phyloP scores from a whole-genome alignment of 108 stramenopile species.

The Pseudonitzschia multistriata region DNA sequence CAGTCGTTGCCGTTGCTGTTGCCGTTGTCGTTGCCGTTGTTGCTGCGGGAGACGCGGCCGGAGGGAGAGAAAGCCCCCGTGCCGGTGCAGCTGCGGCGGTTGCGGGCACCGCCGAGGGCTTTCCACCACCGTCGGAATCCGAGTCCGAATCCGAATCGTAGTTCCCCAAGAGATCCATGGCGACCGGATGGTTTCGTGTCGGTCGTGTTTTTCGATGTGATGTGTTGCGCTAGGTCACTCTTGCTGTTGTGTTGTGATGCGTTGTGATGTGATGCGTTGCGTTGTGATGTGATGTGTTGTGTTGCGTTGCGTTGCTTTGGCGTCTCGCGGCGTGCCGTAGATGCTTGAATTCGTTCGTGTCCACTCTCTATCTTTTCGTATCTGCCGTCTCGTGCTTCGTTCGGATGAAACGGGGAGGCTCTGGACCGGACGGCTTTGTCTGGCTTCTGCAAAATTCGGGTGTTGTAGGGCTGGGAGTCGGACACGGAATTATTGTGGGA shows the following conservation, averaged over 20 bases:
- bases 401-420: too few relatives aligned
- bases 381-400: too few relatives aligned
- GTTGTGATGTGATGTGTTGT: too few relatives aligned
- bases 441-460: too few relatives aligned
- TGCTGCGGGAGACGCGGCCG: too few relatives aligned
- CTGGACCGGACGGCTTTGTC: too few relatives aligned
- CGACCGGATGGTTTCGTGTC: neutral
- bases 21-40: neutral
- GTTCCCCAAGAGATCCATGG: conserved; percentile 42
- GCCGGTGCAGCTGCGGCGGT: neutral
- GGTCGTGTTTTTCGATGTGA: neutral
- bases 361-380: too few relatives aligned
- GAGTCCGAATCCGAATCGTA: conserved; percentile 24
- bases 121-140: neutral
- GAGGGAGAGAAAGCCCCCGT: neutral
- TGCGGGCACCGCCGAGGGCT: neutral
- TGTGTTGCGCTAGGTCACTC: too few relatives aligned
- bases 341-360: too few relatives aligned
- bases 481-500: too few relatives aligned
- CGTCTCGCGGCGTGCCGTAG: too few relatives aligned
- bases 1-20: neutral
- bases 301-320: neutral
- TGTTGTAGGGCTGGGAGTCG: too few relatives aligned
- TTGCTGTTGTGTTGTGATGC: neutral
- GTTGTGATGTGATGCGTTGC: neutral